Percentiles rank a stretch among this genome's conserved stretches.
Conservation (phyloP, 2,329 filamentous ascomycete genomes). For the Elsinoe perseae region DNA sequence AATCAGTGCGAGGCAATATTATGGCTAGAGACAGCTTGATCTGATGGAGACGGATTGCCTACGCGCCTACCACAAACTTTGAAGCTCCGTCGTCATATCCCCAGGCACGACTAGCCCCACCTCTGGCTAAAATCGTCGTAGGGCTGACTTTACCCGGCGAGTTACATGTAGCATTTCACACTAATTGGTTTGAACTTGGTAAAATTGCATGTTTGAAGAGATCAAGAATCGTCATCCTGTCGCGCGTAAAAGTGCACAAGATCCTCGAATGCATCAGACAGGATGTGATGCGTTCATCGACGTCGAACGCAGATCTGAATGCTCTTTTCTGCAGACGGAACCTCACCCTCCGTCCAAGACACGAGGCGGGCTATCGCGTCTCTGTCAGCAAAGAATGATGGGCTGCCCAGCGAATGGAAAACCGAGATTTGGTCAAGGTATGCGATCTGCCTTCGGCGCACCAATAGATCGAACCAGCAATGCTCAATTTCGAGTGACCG, state of each 20-base stretch:
- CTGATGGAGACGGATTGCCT: background rate
- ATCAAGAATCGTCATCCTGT: background rate
- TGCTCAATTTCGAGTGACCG: background rate
- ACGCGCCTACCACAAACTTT: background rate
- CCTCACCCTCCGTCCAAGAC: background rate
- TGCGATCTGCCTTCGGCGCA: constrained; percentile 6
- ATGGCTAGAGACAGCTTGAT: background rate
- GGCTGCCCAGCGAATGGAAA: background rate
- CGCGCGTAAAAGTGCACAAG: background rate
- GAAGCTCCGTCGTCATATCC: background rate
- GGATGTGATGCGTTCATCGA: background rate
- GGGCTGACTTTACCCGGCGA: background rate
- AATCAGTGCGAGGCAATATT: background rate
- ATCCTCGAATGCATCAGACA: background rate
- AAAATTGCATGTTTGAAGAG: background rate
- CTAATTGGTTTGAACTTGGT: background rate
- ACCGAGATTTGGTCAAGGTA: background rate
- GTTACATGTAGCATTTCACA: background rate
- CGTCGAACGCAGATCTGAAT: background rate
- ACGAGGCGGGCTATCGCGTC: background rate
- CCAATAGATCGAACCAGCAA: constrained; percentile 5
- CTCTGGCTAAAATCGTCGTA: background rate
- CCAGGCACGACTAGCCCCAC: background rate
- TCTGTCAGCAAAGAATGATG: background rate
- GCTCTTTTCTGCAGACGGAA: background rate